phyloP scores from a whole-genome alignment of 352 stramenopile genomes.

The Globisporangium okanoganense region DNA sequence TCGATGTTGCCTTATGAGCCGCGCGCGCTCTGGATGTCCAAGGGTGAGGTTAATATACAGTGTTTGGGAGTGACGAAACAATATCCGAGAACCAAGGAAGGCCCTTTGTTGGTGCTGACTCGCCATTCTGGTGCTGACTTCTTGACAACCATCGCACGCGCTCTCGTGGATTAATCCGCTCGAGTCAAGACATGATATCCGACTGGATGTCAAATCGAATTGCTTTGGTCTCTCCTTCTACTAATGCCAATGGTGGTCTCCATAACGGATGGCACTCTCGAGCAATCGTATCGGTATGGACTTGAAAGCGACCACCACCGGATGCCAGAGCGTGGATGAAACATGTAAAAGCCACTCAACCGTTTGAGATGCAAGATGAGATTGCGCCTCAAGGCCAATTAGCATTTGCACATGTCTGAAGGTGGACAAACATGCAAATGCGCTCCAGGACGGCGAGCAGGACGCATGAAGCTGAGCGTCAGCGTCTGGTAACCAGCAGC shows the following conservation, averaged over 20 bases:
- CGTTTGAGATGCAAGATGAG: too few species aligned
- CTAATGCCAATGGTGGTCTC: not conserved
- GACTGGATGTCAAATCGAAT: not conserved
- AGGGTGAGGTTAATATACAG: not conserved
- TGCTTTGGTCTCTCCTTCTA: not conserved
- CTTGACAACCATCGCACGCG: not conserved
- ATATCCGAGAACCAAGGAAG: not conserved
- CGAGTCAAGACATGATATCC: too few species aligned
- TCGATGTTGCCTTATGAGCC: not conserved
- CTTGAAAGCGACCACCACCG: not conserved
- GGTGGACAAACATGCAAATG: too few species aligned
- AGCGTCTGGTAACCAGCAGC: not conserved
- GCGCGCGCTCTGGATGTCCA: not conserved
- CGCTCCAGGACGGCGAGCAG: not conserved
- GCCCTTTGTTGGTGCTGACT: not conserved
- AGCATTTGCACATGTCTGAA: too few species aligned
- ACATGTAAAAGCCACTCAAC: not conserved
- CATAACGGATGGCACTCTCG: not conserved
- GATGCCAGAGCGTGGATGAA: not conserved
- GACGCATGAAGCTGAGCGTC: not conserved
- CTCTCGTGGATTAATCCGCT: too few species aligned
- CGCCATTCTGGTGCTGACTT: too few species aligned
- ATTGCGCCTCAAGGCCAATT: too few species aligned
- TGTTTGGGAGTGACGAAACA: not conserved
- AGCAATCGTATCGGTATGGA: not conserved